Base-by-base conservation (phyloP, 192 early-diverging fungal genomes). In the Spizellomyces punctatus region DNA sequence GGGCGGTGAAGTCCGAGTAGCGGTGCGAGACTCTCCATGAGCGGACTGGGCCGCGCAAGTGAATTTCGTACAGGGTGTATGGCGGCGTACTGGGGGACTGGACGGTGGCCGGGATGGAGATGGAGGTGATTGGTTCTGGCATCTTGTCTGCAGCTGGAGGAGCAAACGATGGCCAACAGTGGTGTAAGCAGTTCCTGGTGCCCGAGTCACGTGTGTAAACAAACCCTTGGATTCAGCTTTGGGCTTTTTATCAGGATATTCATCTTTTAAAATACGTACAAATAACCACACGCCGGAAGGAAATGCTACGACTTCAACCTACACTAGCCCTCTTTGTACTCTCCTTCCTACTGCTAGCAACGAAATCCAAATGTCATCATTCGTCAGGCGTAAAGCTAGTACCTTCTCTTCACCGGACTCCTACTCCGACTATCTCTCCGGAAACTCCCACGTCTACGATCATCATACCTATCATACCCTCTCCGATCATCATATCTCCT, bases 1-100 rank as follows among this genome's bases (percentile, higher is more conserved):
- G 89, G 41, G 83, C 75, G 47, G 89, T 85, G 76, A 97, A 97
- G 67, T 95, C 94, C 36, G 69, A 75, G 66, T 75, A 81, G 9
- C 81, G 78, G 16, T 69, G 93, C 90, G 90, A 93, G n/a, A 95
- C 88, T 0, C 82, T 86, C 95, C 95, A 96, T 10, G 91, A 88
- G 10, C 91, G 85, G 27, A 93, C 89, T 0, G 92, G 88, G 0
- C 89, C 91, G 63, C 89, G 86, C 10, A 96, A 82, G 47, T 89
- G 80, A 45, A 96, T 74, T 46, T 86, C 85, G 71, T 92, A 96
- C 16, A 84, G 89, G 9, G 86, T 88, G 78, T 86, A 85, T 67
- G 89, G 85, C 67, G 88, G 88, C 41, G 89, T 86, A 46, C 73
- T 61, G n/a, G 71, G 50, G 47, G 90, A 75, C 8, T 81, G 82